Evolutionary conservation across 2,329 filamentous ascomycete genomes (phyloP), one percentile per base, ranked within the genome.

Genomic region (Aureobasidium pullulans): DNA sequence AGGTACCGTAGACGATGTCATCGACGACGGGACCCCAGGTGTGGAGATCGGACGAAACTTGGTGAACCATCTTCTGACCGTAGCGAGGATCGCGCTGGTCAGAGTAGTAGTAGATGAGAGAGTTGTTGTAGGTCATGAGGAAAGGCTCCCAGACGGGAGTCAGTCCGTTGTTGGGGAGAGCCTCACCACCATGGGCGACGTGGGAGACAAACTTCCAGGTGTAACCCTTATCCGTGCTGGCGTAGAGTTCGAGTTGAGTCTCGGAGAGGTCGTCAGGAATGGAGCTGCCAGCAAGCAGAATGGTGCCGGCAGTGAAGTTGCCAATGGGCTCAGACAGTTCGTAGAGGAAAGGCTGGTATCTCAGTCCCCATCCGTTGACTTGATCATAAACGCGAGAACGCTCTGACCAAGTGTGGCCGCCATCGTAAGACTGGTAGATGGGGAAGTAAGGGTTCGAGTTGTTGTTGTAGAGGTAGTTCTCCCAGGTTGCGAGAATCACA

Each of bases 121-220:
- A 75, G 57, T 81, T 77, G 59, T 86, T 72, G 68, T 84, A 79
- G 46, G 79, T 75, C 68, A 79, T 78, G 43, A 89, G 71, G 69
- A 86, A 88, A 0, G 87, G 87, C 69, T 90, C 87, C 87, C 87
- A 90, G 19, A 90, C 83, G 0, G 86, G 84, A 0, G 84, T 86
- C 39, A 84, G 69, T 1, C 84, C 86, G 66, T 89, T 87, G 66
- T 82, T 79, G 3, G 85, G 81, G 0, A 75, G 66, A 2, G 85
- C 84, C 48, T 77, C 77, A n/a, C 84, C 84, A 36, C 86, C 87
- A 1, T 75, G 73, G 0, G 85, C 86, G 46, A 89, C 81, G 64
- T 84, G 79, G 61, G 81, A 85, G 56, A 88, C 80, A 64, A 88
- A 89, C 31, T 81, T 73, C 87, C 86, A 90, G 1, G 80, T 84